Evolutionary conservation across 2,329 filamentous ascomycete species (phyloP).

Genomic region (Venturia pyrina): DNA sequence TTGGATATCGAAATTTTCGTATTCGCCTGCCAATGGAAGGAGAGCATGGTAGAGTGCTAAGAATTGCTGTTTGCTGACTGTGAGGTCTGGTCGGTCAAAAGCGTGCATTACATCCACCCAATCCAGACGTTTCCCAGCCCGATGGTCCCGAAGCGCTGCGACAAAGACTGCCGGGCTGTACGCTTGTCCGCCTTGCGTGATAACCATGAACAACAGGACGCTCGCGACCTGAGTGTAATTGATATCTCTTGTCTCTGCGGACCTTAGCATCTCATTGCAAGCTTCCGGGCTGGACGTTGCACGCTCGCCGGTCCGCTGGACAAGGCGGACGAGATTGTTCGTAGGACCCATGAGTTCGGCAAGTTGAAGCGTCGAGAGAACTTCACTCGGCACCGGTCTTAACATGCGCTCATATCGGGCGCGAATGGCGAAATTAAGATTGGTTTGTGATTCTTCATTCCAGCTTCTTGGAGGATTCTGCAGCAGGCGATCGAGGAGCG

Average conservation of each 20-base stretch:
- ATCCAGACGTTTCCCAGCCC: constrained; percentile 46
- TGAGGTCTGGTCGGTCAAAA: constrained; percentile 71
- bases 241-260: constrained; percentile 52
- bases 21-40: constrained; percentile 55
- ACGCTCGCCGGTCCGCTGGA: constrained; percentile 65
- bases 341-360: constrained; percentile 55
- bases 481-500: constrained; percentile 76
- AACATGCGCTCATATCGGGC: constrained; percentile 48
- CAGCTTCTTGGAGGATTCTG: constrained; percentile 81
- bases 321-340: constrained; percentile 49
- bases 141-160: constrained; percentile 45
- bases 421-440: constrained; percentile 54
- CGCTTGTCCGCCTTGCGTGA: constrained; percentile 49
- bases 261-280: constrained; percentile 48
- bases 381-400: constrained; percentile 51
- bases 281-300: constrained; percentile 68
- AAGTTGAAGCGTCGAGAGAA: constrained; percentile 61
- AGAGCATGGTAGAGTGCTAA: constrained; percentile 70
- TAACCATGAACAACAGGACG: constrained; percentile 63
- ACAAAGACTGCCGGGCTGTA: constrained; percentile 61
- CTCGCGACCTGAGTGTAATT: constrained; percentile 74
- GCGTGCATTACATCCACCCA: constrained; percentile 62
- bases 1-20: constrained; percentile 69
- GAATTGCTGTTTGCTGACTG: constrained; percentile 72
- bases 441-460: constrained; percentile 62